A percentile compares a stretch with the other conserved stretches of the same genome.
phyloP scores from a whole-genome alignment of 768 basidiomycete species.

The Tulasnella sp. region DNA sequence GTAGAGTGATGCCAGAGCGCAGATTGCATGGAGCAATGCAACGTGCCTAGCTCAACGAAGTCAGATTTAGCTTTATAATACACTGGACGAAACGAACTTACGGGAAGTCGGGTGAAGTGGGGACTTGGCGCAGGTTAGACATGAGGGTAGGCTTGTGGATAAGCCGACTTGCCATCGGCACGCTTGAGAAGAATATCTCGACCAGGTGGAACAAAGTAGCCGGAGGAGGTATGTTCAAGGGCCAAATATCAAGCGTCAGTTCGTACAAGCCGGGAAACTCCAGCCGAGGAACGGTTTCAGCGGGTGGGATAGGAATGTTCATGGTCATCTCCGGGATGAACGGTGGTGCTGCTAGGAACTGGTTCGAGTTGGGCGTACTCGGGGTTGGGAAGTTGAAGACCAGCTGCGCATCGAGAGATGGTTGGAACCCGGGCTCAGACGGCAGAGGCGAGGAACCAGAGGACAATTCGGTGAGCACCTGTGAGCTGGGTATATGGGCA shows the following conservation, averaged over 20 bases:
- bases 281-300: too few species aligned
- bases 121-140: neutral
- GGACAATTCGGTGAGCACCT: neutral
- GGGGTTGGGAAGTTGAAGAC: neutral
- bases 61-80: neutral
- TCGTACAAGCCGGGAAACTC: neutral
- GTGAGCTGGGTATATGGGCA: neutral
- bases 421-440: neutral
- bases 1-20: slow-evolving; percentile 13
- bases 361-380: too few species aligned
- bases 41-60: neutral
- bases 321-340: neutral
- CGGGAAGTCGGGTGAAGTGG: neutral
- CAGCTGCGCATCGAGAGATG: neutral
- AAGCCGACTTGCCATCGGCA: slow-evolving; percentile 5
- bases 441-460: neutral
- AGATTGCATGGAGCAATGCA: slow-evolving; percentile 14
- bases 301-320: neutral
- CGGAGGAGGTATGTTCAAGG: slow-evolving; percentile 1
- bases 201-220: slow-evolving; percentile 3
- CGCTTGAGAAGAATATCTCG: slow-evolving; percentile 9
- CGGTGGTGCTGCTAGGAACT: too few species aligned
- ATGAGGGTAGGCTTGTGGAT: slow-evolving; percentile 15
- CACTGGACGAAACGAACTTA: neutral
- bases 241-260: neutral